Conservation (phyloP, 495 filamentous ascomycete species). For the Extremus antarcticus region DNA sequence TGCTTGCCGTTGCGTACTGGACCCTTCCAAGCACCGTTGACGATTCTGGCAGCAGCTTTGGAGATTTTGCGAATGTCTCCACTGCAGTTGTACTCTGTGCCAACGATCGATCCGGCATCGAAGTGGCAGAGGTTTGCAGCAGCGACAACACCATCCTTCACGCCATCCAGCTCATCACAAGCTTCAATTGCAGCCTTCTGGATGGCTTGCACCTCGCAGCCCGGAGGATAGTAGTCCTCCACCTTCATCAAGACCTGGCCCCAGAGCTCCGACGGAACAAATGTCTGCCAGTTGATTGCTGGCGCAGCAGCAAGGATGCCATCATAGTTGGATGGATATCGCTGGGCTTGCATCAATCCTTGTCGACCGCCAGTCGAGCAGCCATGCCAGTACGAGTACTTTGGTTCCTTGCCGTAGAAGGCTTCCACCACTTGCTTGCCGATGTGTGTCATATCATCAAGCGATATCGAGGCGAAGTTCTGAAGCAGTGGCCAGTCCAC, state of each 20-base stretch:
- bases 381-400: constrained; percentile 25
- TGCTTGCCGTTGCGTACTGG: constrained; percentile 7
- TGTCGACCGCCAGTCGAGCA: constrained; percentile 26
- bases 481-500: constrained; percentile 20
- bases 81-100: constrained; percentile 18
- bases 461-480: constrained; percentile 22
- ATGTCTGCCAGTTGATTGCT: constrained; percentile 27
- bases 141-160: constrained; percentile 31
- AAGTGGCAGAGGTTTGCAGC: constrained; percentile 32
- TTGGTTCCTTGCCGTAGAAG: constrained; percentile 18
- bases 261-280: constrained; percentile 24
- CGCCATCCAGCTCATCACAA: constrained; percentile 35
- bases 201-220: constrained; percentile 25
- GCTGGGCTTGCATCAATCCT: constrained; percentile 19
- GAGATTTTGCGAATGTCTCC: constrained; percentile 10
- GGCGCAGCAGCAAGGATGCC: constrained; percentile 23
- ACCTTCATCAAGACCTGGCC: constrained; percentile 25
- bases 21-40: constrained; percentile 19
- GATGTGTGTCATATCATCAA: constrained; percentile 19
- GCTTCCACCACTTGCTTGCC: constrained; percentile 19
- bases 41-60: constrained; percentile 16
- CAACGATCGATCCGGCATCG: constrained; percentile 28
- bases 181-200: constrained; percentile 20
- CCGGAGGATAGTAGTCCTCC: constrained; percentile 6
- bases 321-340: constrained; percentile 22